Evolutionary conservation across 2,329 filamentous ascomycete genomes (phyloP), one percentile per base, ranked within the genome.

Genomic region (Hymenoscyphus albidus): DNA sequence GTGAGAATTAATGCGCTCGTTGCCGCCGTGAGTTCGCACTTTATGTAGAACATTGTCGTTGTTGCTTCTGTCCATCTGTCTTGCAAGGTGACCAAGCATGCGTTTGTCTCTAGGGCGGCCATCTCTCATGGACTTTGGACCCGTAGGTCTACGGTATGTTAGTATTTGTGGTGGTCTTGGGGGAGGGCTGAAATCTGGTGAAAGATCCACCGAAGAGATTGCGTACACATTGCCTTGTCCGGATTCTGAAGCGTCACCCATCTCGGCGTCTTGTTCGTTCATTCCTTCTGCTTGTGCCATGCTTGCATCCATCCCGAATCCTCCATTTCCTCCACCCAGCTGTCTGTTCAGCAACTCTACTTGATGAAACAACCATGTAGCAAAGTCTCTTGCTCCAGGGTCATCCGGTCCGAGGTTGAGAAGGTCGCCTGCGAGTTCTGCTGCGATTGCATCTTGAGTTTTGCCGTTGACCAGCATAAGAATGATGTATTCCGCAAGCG

Each of bases 381-480:
- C 88, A 75, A 99, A 98, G 62, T 93, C 89, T 67, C 85, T 86
- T 7, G 92, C 92, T 69, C 88, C 88, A 60, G 90, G 87, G 72
- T 97, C 94, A 66, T 96, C 93, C 58, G 92, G 88, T 2, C 87
- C 87, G 4, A 97, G 84, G 64, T 88, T 88, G 2, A 99, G 85
- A 54, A 99, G 84, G 72, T 99, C 95, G 69, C 88, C 90, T 1
- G 93, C 90, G 14, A 99, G 86, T 76, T 99, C 95, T 55, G 86
- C 82, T 10, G 93, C 90, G 70, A 99, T 94, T 76, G 97, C 90
- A 60, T 93, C 88, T 76, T 96, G 89, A 3, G 90, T 93, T 78
- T 97, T 97, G 73, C 93, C 92, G 79, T 97, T 98, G 68, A 92
- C 92, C 39, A 99, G 85, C 94, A 98, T 97, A 68, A 98, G 86